Percentiles rank a stretch among this genome's conserved stretches.
Evolutionary conservation across 2,329 filamentous ascomycete species (phyloP).

Genomic region (Endoconidiophora polonica): DNA sequence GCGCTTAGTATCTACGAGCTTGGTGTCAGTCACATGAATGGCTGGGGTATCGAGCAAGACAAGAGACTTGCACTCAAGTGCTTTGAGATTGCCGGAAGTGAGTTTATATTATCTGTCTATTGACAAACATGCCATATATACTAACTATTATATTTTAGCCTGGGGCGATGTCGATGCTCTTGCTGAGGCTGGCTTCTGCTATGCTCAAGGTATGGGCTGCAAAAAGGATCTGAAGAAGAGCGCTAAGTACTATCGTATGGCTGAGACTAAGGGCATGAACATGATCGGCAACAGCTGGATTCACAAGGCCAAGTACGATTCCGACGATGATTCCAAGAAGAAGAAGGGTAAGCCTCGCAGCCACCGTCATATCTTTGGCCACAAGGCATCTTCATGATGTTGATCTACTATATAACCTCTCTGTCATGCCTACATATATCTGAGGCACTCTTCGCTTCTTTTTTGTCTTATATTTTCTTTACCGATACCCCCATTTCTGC

Average conservation of each 20-base stretch:
- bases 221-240: constrained; percentile 95
- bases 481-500: background rate
- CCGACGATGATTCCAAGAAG: constrained; percentile 46
- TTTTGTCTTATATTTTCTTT: constrained; percentile 3
- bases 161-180: constrained; percentile 95
- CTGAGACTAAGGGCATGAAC: constrained; percentile 83
- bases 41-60: constrained; percentile 92
- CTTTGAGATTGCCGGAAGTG: constrained; percentile 86
- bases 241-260: constrained; percentile 75
- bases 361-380: constrained; percentile 49
- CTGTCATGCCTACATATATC: background rate
- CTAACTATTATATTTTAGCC: constrained; percentile 26
- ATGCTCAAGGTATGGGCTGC: constrained; percentile 79
- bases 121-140: background rate
- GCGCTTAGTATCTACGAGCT: constrained; percentile 92
- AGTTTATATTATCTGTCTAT: constrained; percentile 20
- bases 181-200: constrained; percentile 89
- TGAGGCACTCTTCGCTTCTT: background rate
- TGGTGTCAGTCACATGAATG: constrained; percentile 92
- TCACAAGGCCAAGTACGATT: constrained; percentile 85
- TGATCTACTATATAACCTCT: background rate
- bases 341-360: constrained; percentile 59
- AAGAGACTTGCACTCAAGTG: constrained; percentile 74
- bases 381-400: constrained; percentile 20
- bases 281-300: constrained; percentile 99